A percentile compares a stretch with the other conserved stretches of the same genome.
phyloP scores from a whole-genome alignment of 768 basidiomycete genomes.

The Suillus variegatus region DNA sequence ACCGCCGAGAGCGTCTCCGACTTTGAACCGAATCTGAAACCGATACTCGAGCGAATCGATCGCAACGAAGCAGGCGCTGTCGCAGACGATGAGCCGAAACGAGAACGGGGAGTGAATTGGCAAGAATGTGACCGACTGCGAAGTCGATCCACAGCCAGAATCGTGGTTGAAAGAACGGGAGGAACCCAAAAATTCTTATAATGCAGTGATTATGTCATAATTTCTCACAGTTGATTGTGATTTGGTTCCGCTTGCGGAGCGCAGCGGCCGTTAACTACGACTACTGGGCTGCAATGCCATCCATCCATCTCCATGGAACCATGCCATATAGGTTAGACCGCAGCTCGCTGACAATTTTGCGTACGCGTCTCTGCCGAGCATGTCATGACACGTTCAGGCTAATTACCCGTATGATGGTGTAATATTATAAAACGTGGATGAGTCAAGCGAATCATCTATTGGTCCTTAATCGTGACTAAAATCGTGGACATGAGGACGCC shows the following conservation, averaged over 20 bases:
- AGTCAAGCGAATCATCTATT: not conserved
- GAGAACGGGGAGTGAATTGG: conserved; percentile 33
- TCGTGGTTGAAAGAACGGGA: conserved; percentile 30
- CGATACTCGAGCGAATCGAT: conserved; percentile 34
- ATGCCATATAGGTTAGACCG: not conserved
- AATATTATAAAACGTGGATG: conserved; percentile 2
- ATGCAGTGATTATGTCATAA: conserved; percentile 29
- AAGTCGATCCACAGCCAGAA: conserved; percentile 47
- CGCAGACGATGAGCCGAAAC: conserved; percentile 36
- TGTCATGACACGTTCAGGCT: not conserved
- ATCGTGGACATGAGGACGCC: conserved; percentile 2
- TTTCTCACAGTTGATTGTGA: conserved; percentile 23
- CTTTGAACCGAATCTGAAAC: conserved; percentile 21
- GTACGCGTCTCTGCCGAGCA: not conserved
- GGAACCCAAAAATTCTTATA: conserved; percentile 25
- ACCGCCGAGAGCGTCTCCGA: conserved; percentile 17
- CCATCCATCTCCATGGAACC: not conserved
- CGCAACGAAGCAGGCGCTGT: conserved; percentile 46
- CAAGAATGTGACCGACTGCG: conserved; percentile 46
- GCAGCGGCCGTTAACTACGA: not conserved
- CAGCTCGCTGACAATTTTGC: not conserved
- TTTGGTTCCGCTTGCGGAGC: conserved; percentile 10
- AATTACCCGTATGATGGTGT: not conserved
- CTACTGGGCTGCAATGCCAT: too few relatives aligned
- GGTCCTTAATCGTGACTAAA: not conserved